Conservation (phyloP, 169 alveolate species). For the Plasmodium vinckei region DNA sequence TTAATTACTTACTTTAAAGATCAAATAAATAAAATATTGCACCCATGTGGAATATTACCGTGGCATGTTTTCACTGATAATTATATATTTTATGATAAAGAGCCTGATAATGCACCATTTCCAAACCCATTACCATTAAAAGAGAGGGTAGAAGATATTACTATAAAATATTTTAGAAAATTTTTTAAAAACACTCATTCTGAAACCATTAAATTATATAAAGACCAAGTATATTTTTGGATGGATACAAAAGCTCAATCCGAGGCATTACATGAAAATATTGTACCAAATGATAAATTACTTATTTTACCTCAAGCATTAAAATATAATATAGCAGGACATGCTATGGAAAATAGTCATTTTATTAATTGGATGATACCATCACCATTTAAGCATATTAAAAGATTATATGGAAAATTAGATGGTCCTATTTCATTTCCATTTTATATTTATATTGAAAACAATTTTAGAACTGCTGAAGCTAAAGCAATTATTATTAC, state of each 20-base stretch:
- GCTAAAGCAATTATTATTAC: conserved; percentile 49
- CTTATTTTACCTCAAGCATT: conserved; percentile 63
- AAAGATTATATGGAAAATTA: conserved; percentile 85
- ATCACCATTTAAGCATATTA: conserved; percentile 83
- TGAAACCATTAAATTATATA: conserved; percentile 6
- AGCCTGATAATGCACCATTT: conserved; percentile 61
- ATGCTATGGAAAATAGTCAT: conserved; percentile 87
- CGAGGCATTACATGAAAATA: conserved; percentile 32
- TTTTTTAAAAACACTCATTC: conserved; percentile 44
- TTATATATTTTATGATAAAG: conserved; percentile 64
- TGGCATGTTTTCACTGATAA: conserved; percentile 82
- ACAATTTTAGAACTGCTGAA: conserved; percentile 47
- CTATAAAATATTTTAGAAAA: conserved; percentile 62
- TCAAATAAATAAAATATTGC: conserved; percentile 75
- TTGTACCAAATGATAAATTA: conserved; percentile 51
- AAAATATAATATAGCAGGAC: conserved; percentile 80
- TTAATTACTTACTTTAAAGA: conserved; percentile 45
- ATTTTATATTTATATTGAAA: conserved; percentile 78
- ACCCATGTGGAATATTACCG: conserved; percentile 84
- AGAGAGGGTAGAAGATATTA: conserved; percentile 51
- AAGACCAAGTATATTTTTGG: conserved; percentile 53
- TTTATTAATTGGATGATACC: conserved; percentile 89
- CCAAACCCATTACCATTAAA: conserved; percentile 50
- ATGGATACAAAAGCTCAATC: conserved; percentile 48
- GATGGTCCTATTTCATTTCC: conserved; percentile 84